A percentile compares a stretch with the other conserved stretches of the same genome.
These are phyloP conservation scores for Nematocida sp. DNA, from an alignment of 371 early-diverging fungal genomes.

Conservation along the genomic window DNA sequence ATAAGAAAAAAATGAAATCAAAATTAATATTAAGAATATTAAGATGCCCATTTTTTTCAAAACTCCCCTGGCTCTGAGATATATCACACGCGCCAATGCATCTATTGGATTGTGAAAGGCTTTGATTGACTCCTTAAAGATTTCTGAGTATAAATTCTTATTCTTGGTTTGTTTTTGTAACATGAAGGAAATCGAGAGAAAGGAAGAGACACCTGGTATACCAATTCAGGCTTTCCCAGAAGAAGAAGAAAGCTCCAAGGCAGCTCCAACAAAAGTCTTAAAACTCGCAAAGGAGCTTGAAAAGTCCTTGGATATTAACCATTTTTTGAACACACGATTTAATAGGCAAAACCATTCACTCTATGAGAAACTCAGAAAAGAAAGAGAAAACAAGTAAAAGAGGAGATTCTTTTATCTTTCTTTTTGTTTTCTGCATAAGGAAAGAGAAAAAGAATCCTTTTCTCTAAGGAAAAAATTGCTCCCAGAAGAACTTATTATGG, in stretches of 20 bases:
- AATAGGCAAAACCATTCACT: constrained; percentile 37
- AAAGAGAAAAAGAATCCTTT: too few relatives aligned
- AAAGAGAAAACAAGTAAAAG: constrained; percentile 6
- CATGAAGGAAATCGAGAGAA: constrained; percentile 16
- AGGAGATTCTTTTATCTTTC: too few relatives aligned
- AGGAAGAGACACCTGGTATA: constrained; percentile 8
- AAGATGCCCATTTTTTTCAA: too few relatives aligned
- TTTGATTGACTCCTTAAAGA: neutral
- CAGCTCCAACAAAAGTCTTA: too few relatives aligned
- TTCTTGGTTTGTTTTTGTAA: constrained; percentile 56
- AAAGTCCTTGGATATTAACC: constrained; percentile 23
- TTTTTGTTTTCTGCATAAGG: too few relatives aligned
- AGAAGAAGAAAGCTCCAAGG: neutral
- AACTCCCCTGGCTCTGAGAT: too few relatives aligned
- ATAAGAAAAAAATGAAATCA: too few relatives aligned
- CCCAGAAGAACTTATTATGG: too few relatives aligned
- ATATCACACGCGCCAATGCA: too few relatives aligned
- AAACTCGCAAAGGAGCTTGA: constrained; percentile 31
- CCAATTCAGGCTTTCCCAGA: constrained; percentile 33
- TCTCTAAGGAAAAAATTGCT: too few relatives aligned
- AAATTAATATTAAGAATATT: too few relatives aligned
- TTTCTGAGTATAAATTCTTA: constrained; percentile 11
- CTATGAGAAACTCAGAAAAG: constrained; percentile 25
- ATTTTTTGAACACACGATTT: constrained; percentile 49
- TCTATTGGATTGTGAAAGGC: neutral